Evolutionary conservation across 1,284 basidiomycete species (phyloP).

Genomic region (Apiotrichum brassicae): DNA sequence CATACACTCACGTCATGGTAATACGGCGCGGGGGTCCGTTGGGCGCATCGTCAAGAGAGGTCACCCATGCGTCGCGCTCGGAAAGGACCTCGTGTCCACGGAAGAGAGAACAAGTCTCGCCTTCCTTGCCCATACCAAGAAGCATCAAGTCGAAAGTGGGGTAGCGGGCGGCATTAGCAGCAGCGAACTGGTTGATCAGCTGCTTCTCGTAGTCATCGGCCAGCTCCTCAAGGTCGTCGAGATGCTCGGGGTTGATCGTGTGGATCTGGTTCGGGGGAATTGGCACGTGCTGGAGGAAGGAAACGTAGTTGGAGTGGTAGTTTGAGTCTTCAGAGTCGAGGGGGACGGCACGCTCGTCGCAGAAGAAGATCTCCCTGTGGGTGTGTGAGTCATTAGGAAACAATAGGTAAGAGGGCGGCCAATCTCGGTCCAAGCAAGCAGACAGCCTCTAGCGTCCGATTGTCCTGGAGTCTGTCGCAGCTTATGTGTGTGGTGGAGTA

Average conservation of each 20-base stretch:
- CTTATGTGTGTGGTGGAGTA: neutral
- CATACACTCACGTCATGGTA: constrained; percentile 58
- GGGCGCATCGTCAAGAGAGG: constrained; percentile 83
- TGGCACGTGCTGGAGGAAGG: constrained; percentile 80
- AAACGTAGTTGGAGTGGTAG: constrained; percentile 68
- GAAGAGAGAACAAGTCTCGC: constrained; percentile 95
- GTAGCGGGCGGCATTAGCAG: constrained; percentile 83
- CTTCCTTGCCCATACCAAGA: constrained; percentile 88
- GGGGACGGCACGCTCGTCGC: constrained; percentile 92
- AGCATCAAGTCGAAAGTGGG: constrained; percentile 92
- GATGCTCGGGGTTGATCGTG: constrained; percentile 67
- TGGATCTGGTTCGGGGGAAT: constrained; percentile 71
- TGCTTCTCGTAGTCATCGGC: constrained; percentile 88
- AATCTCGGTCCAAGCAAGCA: no score
- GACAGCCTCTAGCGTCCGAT: no score
- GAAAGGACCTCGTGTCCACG: constrained; percentile 77
- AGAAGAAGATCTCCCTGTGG: constrained; percentile 92
- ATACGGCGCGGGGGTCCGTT: constrained; percentile 88
- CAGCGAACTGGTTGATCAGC: constrained; percentile 83
- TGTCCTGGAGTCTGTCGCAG: neutral
- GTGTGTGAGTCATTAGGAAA: neutral
- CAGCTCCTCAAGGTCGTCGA: constrained; percentile 72
- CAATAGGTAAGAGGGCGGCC: no score
- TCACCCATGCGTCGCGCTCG: constrained; percentile 90
- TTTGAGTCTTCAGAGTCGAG: constrained; percentile 92